phyloP scores from a whole-genome alignment of 2,329 filamentous ascomycete genomes.

The Aspergillus spinulosporus region DNA sequence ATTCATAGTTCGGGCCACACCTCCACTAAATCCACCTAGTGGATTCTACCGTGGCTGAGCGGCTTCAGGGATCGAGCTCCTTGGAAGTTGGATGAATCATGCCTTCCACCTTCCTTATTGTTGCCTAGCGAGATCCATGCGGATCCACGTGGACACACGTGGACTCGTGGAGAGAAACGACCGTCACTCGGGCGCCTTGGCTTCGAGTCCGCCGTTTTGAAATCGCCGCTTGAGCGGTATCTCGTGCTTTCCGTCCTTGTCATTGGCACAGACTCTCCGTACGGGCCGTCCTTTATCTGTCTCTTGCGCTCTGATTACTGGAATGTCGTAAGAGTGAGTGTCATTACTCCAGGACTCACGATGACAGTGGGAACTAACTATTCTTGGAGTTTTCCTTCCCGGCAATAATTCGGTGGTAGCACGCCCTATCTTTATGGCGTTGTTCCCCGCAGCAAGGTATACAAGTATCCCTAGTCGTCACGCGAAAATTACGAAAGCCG shows the following conservation, averaged over 20 bases:
- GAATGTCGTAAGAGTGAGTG: too few species aligned
- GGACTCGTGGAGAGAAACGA: conserved; percentile 34
- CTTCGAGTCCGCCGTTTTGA: conserved; percentile 11
- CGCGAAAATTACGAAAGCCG: conserved; percentile 3
- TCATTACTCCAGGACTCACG: conserved; percentile 11
- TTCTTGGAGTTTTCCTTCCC: not conserved
- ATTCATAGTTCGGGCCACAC: conserved; percentile 1
- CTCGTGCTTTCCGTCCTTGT: conserved; percentile 1
- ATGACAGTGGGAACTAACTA: not conserved
- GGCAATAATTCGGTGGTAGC: not conserved
- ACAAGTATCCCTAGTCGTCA: not conserved
- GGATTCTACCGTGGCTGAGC: conserved; percentile 17
- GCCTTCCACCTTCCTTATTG: conserved; percentile 30
- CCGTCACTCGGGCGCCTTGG: conserved; percentile 19
- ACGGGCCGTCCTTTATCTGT: not conserved
- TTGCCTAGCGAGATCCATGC: conserved; percentile 33
- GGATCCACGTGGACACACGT: conserved; percentile 40
- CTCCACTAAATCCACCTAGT: conserved; percentile 9
- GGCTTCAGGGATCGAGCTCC: conserved; percentile 13
- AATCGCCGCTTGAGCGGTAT: conserved; percentile 10
- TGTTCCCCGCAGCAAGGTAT: not conserved
- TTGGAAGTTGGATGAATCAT: not conserved
- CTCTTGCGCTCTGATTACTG: not conserved
- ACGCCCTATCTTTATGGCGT: not conserved
- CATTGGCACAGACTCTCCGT: conserved; percentile 9